A percentile compares a stretch with the other conserved stretches of the same genome.
Conservation (phyloP, 352 stramenopile species). For the Plasmopara halstedii region DNA sequence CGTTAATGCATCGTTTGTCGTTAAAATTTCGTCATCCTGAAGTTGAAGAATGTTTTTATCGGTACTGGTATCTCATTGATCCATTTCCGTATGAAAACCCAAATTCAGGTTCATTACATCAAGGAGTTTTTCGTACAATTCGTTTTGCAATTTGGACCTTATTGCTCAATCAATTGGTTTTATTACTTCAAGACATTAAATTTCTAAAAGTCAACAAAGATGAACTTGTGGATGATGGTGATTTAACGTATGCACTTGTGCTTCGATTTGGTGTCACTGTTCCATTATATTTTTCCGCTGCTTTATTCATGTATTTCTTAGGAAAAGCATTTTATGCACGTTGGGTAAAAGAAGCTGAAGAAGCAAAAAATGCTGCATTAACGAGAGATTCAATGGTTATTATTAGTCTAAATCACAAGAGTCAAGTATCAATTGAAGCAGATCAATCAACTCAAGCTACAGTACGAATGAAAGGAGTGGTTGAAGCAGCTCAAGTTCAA, state of each 20-base stretch:
- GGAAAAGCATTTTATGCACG: conserved; percentile 64
- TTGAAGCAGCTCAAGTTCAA: conserved; percentile 37
- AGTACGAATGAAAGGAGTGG: conserved; percentile 35
- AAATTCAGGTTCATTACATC: conserved; percentile 64
- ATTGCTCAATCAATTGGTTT: conserved; percentile 62
- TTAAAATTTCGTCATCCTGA: conserved; percentile 64
- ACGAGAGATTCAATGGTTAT: conserved; percentile 26
- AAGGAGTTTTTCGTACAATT: conserved; percentile 65
- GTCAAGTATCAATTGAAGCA: conserved; percentile 3
- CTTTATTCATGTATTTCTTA: conserved; percentile 73
- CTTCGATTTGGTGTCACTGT: conserved; percentile 66
- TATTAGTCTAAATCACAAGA: conserved; percentile 21
- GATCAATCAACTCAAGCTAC: conserved; percentile 9
- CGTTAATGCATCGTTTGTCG: conserved; percentile 57
- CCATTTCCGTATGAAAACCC: conserved; percentile 79
- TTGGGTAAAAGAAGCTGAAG: conserved; percentile 61
- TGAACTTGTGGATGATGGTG: conserved; percentile 33
- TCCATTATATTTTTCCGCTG: conserved; percentile 57
- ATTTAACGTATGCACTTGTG: conserved; percentile 53
- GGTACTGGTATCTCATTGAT: conserved; percentile 83
- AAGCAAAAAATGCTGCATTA: conserved; percentile 50
- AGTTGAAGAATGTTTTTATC: conserved; percentile 76
- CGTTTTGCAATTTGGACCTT: conserved; percentile 67
- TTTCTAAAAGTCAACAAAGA: conserved; percentile 62
- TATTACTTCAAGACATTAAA: conserved; percentile 73